Evolutionary conservation across 768 basidiomycete species (phyloP).

Genomic region (Hypholoma fasciculare): DNA sequence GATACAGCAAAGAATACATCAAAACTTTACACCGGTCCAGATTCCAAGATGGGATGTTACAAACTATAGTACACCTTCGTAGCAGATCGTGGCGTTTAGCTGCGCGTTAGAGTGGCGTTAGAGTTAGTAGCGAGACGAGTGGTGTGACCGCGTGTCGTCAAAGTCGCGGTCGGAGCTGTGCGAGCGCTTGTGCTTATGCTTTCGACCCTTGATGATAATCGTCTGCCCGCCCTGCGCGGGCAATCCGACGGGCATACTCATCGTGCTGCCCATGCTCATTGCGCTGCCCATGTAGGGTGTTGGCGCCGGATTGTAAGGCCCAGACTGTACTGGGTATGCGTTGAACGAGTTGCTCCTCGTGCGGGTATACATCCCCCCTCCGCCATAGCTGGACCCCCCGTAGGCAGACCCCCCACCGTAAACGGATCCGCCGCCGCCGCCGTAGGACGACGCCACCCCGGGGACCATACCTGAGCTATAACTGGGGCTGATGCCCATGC

Average conservation of each 20-base stretch:
- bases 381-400: too few relatives aligned
- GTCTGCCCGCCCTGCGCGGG: constrained; percentile 18
- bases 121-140: constrained; percentile 3
- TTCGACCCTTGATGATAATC: constrained; percentile 30
- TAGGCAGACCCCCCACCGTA: too few relatives aligned
- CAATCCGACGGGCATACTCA: constrained; percentile 22
- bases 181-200: constrained; percentile 23
- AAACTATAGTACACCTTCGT: too few relatives aligned
- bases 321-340: constrained; percentile 28
- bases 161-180: constrained; percentile 7
- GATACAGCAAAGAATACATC: too few relatives aligned
- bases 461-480: constrained; percentile 21
- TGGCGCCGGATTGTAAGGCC: constrained; percentile 1
- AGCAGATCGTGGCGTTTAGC: background rate
- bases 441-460: constrained; percentile 25
- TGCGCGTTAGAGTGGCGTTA: background rate
- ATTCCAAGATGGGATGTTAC: too few relatives aligned
- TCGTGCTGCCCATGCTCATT: constrained; percentile 19
- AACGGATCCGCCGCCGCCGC: constrained; percentile 5
- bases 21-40: too few relatives aligned
- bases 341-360: constrained; percentile 33
- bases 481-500: constrained; percentile 16
- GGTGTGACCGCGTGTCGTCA: constrained; percentile 4
- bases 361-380: constrained; percentile 21
- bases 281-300: constrained; percentile 23